Evolutionary conservation across 1,284 basidiomycete species (phyloP), one percentile per base, ranked within the genome.

Genomic region (Malassezia arunalokei): DNA sequence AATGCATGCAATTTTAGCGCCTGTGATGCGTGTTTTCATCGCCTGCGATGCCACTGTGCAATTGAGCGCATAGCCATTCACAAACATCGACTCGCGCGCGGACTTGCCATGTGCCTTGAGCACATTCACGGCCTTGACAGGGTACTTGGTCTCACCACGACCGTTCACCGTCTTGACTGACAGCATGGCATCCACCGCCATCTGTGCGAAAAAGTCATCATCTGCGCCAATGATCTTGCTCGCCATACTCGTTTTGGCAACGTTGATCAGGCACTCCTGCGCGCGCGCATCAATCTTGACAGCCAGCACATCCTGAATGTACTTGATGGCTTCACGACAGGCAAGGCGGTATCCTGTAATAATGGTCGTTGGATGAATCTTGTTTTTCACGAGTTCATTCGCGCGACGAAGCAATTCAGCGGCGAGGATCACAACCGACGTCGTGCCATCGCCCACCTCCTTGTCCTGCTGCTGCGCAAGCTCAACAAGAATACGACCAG

Each of bases 401-500:
- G 92, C 94, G 52, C 94, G 81, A 61, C 87, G 83, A 58, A 98
- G 79, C 37, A 98, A 82, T 75, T 98, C 92, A 14, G 94, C 89
- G 43, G 92, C 90, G 66, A 99, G 83, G 65, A 99, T 87, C 41
- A 99, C 94, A 40, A 99, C 94, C 9, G 91, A 96, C 1, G 94
- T 99, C 7, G 94, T 99, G 11, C 94, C 94, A 76, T 99, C 94
- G 41, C 94, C 94, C 30, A 99, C 94, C 77, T 99, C 94, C 75
- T 92, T 95, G 76, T 99, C 94, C 76, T 98, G 92, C 74, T 98
- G 96, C 77, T 96, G 90, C 1, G 94, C 91, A 40, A 99, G 83
- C 75, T 96, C 91, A 47, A 98, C 92, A 61, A 99, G 87, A 59
- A 98, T 92, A 58, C 88, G 83, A 31, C 77, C 90, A 6, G 92